phyloP scores from a whole-genome alignment of 768 basidiomycete species.

The Xerocomus spinulosus region DNA sequence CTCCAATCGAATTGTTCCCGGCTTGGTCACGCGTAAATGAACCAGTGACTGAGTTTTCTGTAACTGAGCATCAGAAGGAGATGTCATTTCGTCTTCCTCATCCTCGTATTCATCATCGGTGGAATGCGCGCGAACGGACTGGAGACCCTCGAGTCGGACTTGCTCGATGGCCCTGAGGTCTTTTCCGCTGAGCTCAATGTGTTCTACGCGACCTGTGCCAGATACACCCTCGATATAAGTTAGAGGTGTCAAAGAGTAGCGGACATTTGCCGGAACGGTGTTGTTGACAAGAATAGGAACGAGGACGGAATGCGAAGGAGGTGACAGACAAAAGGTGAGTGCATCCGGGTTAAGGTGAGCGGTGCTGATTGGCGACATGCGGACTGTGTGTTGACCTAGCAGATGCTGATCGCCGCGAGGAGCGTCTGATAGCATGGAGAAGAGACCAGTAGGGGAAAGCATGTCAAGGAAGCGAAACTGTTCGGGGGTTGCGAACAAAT shows the following conservation, averaged over 20 bases:
- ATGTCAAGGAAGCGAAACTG: slow-evolving; percentile 46
- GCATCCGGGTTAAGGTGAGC: slow-evolving; percentile 80
- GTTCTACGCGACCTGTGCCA: slow-evolving; percentile 45
- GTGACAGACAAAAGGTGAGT: slow-evolving; percentile 68
- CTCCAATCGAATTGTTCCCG: slow-evolving; percentile 73
- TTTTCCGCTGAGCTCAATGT: slow-evolving; percentile 52
- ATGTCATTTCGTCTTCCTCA: slow-evolving; percentile 34
- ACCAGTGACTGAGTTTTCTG: slow-evolving; percentile 72
- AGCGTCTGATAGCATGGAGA: slow-evolving; percentile 38
- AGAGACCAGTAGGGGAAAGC: slow-evolving; percentile 47
- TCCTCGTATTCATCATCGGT: slow-evolving; percentile 71
- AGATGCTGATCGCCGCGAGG: slow-evolving; percentile 52
- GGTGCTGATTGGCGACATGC: slow-evolving; percentile 91
- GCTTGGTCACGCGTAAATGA: slow-evolving; percentile 67
- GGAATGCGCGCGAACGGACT: slow-evolving; percentile 38
- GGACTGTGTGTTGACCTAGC: slow-evolving; percentile 85
- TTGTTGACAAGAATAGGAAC: slow-evolving; percentile 89
- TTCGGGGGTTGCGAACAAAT: slow-evolving; percentile 41
- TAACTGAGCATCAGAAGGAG: slow-evolving; percentile 40
- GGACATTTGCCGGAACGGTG: slow-evolving; percentile 65
- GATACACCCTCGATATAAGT: slow-evolving; percentile 40
- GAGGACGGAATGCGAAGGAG: slow-evolving; percentile 50
- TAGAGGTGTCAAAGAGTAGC: slow-evolving; percentile 71
- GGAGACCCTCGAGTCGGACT: slow-evolving; percentile 48
- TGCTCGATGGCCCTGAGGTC: slow-evolving; percentile 68